These are phyloP conservation scores for Xylaria sp. DNA, from an alignment of 2,329 filamentous ascomycete species.

Conservation along the genomic window DNA sequence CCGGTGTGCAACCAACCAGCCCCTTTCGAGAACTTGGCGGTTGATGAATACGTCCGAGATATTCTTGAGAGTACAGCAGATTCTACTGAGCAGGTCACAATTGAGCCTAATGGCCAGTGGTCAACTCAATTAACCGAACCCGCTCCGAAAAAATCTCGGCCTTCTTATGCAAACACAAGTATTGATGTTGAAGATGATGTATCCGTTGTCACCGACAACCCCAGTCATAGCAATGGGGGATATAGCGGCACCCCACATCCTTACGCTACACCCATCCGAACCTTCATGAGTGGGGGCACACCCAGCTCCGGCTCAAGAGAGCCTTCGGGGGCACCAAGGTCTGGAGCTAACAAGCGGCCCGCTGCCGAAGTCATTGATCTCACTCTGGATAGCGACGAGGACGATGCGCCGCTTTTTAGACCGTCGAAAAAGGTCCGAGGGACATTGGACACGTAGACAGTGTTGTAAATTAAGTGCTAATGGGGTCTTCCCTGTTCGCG, in stretches of 20 bases:
- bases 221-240: constrained; percentile 50
- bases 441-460: constrained; percentile 7
- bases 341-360: constrained; percentile 47
- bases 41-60: constrained; percentile 90
- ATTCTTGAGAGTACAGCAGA: constrained; percentile 79
- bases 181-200: constrained; percentile 63
- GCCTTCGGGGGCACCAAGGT: constrained; percentile 53
- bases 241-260: constrained; percentile 46
- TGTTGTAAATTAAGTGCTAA: constrained; percentile 22
- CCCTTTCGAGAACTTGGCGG: constrained; percentile 81
- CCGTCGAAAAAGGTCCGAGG: constrained; percentile 55
- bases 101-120: constrained; percentile 90
- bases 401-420: constrained; percentile 55
- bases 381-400: constrained; percentile 66
- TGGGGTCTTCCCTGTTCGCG: background rate
- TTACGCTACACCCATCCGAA: constrained; percentile 40
- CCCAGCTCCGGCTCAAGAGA: constrained; percentile 40
- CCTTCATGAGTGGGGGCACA: constrained; percentile 36
- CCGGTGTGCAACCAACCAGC: constrained; percentile 89
- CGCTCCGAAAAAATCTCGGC: constrained; percentile 44
- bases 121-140: constrained; percentile 52
- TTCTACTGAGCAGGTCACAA: constrained; percentile 83
- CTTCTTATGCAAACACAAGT: constrained; percentile 43
- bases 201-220: constrained; percentile 59
- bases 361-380: constrained; percentile 67